Evolutionary conservation across 257 asterid species (phyloP).

Genomic region (Solanum rostratum): DNA sequence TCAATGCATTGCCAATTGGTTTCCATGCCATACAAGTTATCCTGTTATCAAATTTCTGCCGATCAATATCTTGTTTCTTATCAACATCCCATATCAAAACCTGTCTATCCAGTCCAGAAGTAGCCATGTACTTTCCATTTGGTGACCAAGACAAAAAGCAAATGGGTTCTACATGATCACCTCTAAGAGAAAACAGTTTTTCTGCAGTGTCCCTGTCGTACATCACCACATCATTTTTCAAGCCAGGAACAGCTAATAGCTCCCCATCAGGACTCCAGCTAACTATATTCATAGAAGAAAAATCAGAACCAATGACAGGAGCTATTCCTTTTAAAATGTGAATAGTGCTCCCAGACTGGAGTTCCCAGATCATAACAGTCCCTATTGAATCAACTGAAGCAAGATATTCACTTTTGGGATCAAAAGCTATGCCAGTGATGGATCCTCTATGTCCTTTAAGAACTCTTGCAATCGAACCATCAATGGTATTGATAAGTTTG

Average conservation of each 20-base stretch:
- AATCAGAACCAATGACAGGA: slow-evolving; percentile 54
- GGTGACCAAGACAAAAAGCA: slow-evolving; percentile 98
- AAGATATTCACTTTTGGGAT: slow-evolving; percentile 82
- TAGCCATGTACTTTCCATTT: slow-evolving; percentile 93
- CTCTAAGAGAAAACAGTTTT: slow-evolving; percentile 67
- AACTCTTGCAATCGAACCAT: slow-evolving; percentile 85
- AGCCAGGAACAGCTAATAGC: slow-evolving; percentile 84
- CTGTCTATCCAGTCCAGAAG: slow-evolving; percentile 81
- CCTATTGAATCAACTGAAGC: slow-evolving; percentile 88
- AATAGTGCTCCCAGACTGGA: slow-evolving; percentile 67
- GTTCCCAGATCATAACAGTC: slow-evolving; percentile 86
- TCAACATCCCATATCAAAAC: slow-evolving; percentile 90
- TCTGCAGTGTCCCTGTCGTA: slow-evolving; percentile 98
- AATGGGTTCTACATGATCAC: slow-evolving; percentile 73
- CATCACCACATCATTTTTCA: slow-evolving; percentile 86
- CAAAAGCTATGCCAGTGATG: slow-evolving; percentile 83
- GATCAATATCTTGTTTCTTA: slow-evolving; percentile 79
- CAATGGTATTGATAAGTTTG: slow-evolving; percentile 84
- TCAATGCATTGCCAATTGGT: slow-evolving; percentile 88
- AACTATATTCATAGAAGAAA: slow-evolving; percentile 45
- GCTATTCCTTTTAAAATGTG: slow-evolving; percentile 75
- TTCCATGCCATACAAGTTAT: slow-evolving; percentile 87
- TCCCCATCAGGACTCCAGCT: slow-evolving; percentile 99
- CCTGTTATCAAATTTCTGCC: slow-evolving; percentile 74
- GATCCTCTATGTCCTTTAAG: slow-evolving; percentile 93